These are phyloP conservation scores for Globisporangium apiculatum DNA, from an alignment of 352 stramenopile species.

Conservation along the genomic window DNA sequence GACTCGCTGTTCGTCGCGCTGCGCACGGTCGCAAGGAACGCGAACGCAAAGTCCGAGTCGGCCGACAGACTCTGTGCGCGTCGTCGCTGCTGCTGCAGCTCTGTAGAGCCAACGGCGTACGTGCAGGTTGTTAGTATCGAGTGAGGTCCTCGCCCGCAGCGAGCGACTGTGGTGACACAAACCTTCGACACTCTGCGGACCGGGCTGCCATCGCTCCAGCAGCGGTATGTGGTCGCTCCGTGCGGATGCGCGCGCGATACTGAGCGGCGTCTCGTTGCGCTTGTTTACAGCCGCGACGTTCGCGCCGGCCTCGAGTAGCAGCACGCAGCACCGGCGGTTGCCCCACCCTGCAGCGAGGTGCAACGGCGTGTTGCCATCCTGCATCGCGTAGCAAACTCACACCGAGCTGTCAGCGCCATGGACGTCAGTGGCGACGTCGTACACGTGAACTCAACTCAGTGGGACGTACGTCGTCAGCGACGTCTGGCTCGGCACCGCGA, in stretches of 20 bases:
- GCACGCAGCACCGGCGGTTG: slow-evolving; percentile 37
- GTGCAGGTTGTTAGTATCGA: no score
- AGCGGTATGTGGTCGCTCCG: slow-evolving; percentile 29
- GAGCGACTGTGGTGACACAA: background rate
- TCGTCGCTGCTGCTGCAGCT: slow-evolving; percentile 17
- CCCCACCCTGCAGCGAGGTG: slow-evolving; percentile 69
- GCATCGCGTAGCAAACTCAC: background rate
- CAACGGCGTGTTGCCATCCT: slow-evolving; percentile 63
- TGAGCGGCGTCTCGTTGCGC: slow-evolving; percentile 25
- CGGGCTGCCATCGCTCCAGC: slow-evolving; percentile 43
- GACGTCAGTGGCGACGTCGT: background rate
- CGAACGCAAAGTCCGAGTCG: slow-evolving; percentile 3
- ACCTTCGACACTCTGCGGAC: slow-evolving; percentile 36
- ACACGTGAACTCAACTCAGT: background rate
- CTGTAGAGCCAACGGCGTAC: slow-evolving; percentile 8
- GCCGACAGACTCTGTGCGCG: slow-evolving; percentile 9
- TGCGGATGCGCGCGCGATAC: slow-evolving; percentile 28
- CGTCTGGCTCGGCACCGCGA: slow-evolving; percentile 35
- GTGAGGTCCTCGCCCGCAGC: no score
- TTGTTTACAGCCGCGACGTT: slow-evolving; percentile 22
- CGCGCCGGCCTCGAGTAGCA: slow-evolving; percentile 50
- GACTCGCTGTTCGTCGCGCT: slow-evolving; percentile 17
- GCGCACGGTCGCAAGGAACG: slow-evolving; percentile 2
- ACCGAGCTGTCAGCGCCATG: background rate
- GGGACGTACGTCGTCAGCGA: slow-evolving; percentile 32